A percentile compares a stretch with the other conserved stretches of the same genome.
Evolutionary conservation across 2,329 filamentous ascomycete species (phyloP).

Genomic region (Diplodia corticola): DNA sequence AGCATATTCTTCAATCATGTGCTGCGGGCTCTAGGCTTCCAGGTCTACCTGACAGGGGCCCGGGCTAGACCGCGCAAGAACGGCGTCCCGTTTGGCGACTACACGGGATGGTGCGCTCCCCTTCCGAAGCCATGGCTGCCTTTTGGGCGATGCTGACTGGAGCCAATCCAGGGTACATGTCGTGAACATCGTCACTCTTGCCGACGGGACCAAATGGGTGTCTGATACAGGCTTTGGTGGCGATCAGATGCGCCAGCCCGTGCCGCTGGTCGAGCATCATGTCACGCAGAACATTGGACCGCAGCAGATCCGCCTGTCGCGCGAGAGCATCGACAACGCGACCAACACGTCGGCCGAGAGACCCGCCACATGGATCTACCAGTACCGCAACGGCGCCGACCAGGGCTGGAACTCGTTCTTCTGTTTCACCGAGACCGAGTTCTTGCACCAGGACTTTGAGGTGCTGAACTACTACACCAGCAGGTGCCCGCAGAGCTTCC

Average conservation of each 20-base stretch:
- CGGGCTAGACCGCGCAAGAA: slow-evolving; percentile 41
- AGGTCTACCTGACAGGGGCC: slow-evolving; percentile 57
- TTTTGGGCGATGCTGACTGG: slow-evolving; percentile 4
- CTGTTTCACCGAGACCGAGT: slow-evolving; percentile 44
- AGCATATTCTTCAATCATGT: slow-evolving; percentile 57
- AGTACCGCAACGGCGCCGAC: slow-evolving; percentile 48
- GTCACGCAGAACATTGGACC: slow-evolving; percentile 54
- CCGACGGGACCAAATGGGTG: slow-evolving; percentile 51
- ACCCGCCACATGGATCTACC: slow-evolving; percentile 63
- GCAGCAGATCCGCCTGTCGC: slow-evolving; percentile 57
- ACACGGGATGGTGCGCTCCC: slow-evolving; percentile 48
- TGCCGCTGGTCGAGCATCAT: slow-evolving; percentile 52
- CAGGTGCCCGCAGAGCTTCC: slow-evolving; percentile 35
- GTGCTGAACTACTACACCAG: slow-evolving; percentile 43
- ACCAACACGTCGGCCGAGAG: slow-evolving; percentile 32
- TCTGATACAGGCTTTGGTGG: slow-evolving; percentile 67
- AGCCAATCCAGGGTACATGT: slow-evolving; percentile 54
- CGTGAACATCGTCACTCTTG: slow-evolving; percentile 61
- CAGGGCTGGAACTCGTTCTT: slow-evolving; percentile 47
- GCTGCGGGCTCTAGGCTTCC: slow-evolving; percentile 54
- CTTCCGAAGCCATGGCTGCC: slow-evolving; percentile 25
- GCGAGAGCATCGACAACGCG: slow-evolving; percentile 51
- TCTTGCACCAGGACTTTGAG: slow-evolving; percentile 42
- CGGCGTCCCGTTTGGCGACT: slow-evolving; percentile 43
- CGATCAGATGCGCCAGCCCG: slow-evolving; percentile 59